Conservation (phyloP, 2,329 filamentous ascomycete genomes). For the Sclerotiophoma versabilis region DNA sequence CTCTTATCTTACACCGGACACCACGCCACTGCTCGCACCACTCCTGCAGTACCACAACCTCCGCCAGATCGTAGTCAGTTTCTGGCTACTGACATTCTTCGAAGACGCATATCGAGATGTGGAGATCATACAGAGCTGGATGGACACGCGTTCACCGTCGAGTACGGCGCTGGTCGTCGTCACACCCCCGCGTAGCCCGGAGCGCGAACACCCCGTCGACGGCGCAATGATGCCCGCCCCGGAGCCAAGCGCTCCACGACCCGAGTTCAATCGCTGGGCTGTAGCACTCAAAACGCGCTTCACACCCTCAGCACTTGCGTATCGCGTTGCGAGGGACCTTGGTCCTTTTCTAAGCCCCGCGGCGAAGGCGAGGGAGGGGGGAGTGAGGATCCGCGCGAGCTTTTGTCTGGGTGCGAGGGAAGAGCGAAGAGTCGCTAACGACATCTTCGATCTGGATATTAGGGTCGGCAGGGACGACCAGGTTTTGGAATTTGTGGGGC, state of each 20-base stretch:
- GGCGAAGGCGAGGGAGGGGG: constrained; percentile 51
- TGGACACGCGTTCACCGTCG: constrained; percentile 47
- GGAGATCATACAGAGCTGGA: constrained; percentile 56
- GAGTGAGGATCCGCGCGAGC: constrained; percentile 54
- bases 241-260: constrained; percentile 22
- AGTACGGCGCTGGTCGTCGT: constrained; percentile 50
- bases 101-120: constrained; percentile 50
- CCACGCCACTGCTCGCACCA: constrained; percentile 47
- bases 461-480: constrained; percentile 50
- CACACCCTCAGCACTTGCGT: constrained; percentile 51
- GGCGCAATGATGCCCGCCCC: constrained; percentile 38
- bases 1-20: constrained; percentile 48
- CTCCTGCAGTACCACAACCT: constrained; percentile 54
- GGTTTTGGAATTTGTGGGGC: constrained; percentile 52
- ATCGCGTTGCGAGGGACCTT: constrained; percentile 50
- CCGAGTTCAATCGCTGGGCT: constrained; percentile 51
- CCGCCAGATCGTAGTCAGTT: constrained; percentile 50
- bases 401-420: constrained; percentile 52
- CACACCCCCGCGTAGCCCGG: constrained; percentile 38
- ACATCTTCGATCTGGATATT: constrained; percentile 57
- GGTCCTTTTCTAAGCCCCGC: constrained; percentile 50
- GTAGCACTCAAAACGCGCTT: constrained; percentile 51
- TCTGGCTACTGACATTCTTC: constrained; percentile 53
- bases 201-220: constrained; percentile 31
- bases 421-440: constrained; percentile 35